Base-by-base conservation (phyloP, 139 green algal species). In the Micromonas pusilla region DNA sequence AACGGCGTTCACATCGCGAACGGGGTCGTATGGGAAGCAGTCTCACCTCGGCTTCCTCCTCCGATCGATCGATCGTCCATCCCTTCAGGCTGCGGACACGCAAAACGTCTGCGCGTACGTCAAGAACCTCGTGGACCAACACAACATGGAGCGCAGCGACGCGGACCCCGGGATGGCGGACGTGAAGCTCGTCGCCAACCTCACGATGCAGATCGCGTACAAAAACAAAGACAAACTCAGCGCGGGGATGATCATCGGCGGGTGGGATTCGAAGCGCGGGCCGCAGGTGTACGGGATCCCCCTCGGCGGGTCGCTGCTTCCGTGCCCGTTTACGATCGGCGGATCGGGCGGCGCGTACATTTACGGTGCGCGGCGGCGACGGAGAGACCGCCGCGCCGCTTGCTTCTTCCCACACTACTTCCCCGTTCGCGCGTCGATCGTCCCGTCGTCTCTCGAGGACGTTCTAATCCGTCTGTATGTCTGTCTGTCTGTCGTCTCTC, bases 191-290 rank as follows among this genome's bases (percentile, higher is more conserved):
- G 68, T 63, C 16, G 68, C 68, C 9, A 63, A 75, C 37, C 3
- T 75, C 19, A 75, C 68, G 68, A 28, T 84, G 65, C 79, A 86
- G 84, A 89, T 93, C 70, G 70, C 66, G 68, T 85, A 74, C 53
- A 31, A 53, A 31, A 73, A 81, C 70, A 80, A 80, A 19, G 38
- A 66, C 21, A 81, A 13, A 28, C 66, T 73, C 30, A 30, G 92
- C 38, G 92, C 90, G 0, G 92, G 90, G 1, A 91, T 97, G 85
- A 90, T 97, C 60, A 89, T 97, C 31, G 93, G 87, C n/a, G 93
- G 93, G 2, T 97, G 86, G 83, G 93, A 97, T 79, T 53, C 72
- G 21, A 25, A 84, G 1, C 62, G 83, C 0, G 92, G 92, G 4
- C 73, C 91, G 89, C 71, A 67, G 6, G 79, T 83, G 67, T 83